Conservation (phyloP, 2,329 filamentous ascomycete species). For the Colletotrichum somersetense region DNA sequence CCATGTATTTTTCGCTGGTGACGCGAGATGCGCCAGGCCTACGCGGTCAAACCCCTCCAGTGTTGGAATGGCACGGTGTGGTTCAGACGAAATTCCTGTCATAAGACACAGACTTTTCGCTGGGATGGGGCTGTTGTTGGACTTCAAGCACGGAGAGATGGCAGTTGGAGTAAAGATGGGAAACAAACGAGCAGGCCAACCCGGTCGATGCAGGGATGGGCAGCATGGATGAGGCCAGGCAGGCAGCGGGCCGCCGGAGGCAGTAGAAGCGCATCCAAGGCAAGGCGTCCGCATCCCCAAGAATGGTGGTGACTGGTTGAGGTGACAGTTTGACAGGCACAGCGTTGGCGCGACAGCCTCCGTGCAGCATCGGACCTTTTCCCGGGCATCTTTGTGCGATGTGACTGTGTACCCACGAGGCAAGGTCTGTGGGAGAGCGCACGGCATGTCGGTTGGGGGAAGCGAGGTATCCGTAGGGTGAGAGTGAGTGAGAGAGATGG, state of each 20-base stretch:
- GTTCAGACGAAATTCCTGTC: constrained; percentile 23
- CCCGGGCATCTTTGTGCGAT: constrained; percentile 40
- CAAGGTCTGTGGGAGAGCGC: constrained; percentile 29
- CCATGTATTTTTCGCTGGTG: constrained; percentile 15
- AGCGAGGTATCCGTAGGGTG: not conserved
- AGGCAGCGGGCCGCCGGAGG: constrained; percentile 21
- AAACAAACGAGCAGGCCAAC: constrained; percentile 15
- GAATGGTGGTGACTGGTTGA: constrained; percentile 11
- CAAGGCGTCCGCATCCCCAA: not conserved
- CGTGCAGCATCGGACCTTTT: constrained; percentile 41
- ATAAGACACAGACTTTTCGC: constrained; percentile 15
- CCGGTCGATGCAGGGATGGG: constrained; percentile 26
- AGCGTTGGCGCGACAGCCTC: constrained; percentile 36
- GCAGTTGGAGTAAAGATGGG: constrained; percentile 25
- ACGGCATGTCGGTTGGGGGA: constrained; percentile 20
- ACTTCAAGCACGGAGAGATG: constrained; percentile 7
- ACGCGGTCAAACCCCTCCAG: constrained; percentile 6
- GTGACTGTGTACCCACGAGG: constrained; percentile 24
- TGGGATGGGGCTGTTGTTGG: constrained; percentile 27
- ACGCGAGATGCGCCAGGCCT: constrained; percentile 36
- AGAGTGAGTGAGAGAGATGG: not conserved
- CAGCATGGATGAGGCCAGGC: constrained; percentile 2
- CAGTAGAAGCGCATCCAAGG: not conserved
- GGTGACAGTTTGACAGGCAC: constrained; percentile 20
- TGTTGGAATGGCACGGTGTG: constrained; percentile 17